These are phyloP conservation scores for Podaxis sp. DNA, from an alignment of 768 basidiomycete species.

Conservation along the genomic window DNA sequence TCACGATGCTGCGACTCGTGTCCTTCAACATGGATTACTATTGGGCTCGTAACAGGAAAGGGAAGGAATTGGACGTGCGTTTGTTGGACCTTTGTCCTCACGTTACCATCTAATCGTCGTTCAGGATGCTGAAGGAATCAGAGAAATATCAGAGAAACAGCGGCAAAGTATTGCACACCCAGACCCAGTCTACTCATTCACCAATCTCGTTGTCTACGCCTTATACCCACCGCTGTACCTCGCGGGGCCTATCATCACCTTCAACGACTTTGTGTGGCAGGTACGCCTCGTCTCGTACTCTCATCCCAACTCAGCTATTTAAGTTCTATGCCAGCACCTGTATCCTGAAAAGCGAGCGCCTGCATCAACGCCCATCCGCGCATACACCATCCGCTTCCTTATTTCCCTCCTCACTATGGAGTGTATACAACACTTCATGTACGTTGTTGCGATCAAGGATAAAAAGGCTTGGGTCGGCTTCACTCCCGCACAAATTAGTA, in stretches of 20 bases:
- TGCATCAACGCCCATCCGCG: slow-evolving; percentile 40
- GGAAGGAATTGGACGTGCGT: slow-evolving; percentile 15
- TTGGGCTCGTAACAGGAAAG: slow-evolving; percentile 62
- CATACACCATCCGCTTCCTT: slow-evolving; percentile 73
- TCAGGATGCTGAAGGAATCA: slow-evolving; percentile 9
- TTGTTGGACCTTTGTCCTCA: background rate
- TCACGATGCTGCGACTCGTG: slow-evolving; percentile 90
- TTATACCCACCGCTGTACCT: slow-evolving; percentile 94
- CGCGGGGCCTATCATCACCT: slow-evolving; percentile 94
- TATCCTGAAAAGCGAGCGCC: slow-evolving; percentile 39
- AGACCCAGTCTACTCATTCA: slow-evolving; percentile 58
- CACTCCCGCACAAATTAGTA: slow-evolving; percentile 76
- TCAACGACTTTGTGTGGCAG: slow-evolving; percentile 96
- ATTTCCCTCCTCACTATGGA: slow-evolving; percentile 84
- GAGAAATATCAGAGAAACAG: slow-evolving; percentile 52
- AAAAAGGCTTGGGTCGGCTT: slow-evolving; percentile 77
- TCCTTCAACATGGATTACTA: slow-evolving; percentile 94
- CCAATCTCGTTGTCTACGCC: slow-evolving; percentile 80
- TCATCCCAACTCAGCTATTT: background rate
- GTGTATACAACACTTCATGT: slow-evolving; percentile 89
- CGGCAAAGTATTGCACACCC: slow-evolving; percentile 58
- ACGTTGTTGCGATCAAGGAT: slow-evolving; percentile 96
- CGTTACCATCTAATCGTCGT: background rate
- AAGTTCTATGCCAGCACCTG: slow-evolving; percentile 47
- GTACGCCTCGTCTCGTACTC: slow-evolving; percentile 38